Evolutionary conservation across 306 rosid genomes (phyloP), one percentile per base, ranked within the genome.

Genomic region (Senna tora): DNA sequence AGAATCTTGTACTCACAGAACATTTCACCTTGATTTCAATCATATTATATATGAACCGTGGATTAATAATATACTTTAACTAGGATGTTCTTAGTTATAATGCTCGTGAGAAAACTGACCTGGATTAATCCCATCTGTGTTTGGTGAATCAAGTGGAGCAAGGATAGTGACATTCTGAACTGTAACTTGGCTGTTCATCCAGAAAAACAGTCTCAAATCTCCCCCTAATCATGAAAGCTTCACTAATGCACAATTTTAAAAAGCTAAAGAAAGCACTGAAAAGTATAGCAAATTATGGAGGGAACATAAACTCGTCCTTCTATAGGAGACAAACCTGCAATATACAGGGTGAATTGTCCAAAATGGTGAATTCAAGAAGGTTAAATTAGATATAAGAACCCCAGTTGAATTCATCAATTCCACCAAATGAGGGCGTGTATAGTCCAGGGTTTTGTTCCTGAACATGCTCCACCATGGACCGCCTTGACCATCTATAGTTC

Each of bases 341-440:
- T 90, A 90, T 61, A 86, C 92, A 3, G 92, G 96, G 56, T 90
- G 96, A 69, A 90, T 83, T 28, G 84, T 88, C 96, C 96, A 88
- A 79, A 90, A 90, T 58, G 96, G 96, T 65, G 96, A 83, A 74
- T 88, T 78, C 75, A 81, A 58, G 82, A 90, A 86, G 73, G 92
- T 88, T 73, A 90, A 75, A 81, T 90, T 86, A 46, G 96, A 86
- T 76, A 90, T 88, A 70, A 88, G 84, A 70, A 90, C 72, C 32
- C 81, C 87, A 0, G 86, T 81, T 46, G 96, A 88, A 77, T 90
- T 84, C 78, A 88, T 84, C 82, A 90, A 69, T 78, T 90, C 94
- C 55, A 90, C 86, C 86, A 90, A 80, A 86, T 86, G 94, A 2
- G 96, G 96, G 68, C 96, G 90, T 0, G 92, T 90, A 69, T 88